phyloP scores from a whole-genome alignment of 2,329 filamentous ascomycete species.

The Gaeumannomyces tritici region DNA sequence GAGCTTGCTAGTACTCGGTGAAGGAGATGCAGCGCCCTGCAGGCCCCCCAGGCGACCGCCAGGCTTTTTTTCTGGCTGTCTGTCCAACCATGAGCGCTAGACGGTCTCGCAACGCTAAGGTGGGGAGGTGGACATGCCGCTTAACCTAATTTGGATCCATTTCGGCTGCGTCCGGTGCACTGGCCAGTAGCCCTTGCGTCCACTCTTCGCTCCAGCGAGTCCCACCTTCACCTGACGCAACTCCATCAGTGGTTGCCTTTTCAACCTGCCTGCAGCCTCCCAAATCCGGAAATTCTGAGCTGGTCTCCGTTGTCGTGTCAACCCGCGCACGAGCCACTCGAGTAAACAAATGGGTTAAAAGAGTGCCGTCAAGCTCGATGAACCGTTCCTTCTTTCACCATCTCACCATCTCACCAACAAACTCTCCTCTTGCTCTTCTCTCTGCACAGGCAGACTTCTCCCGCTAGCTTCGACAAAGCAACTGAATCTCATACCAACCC shows the following conservation, averaged over 20 bases:
- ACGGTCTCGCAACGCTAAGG: too few relatives aligned
- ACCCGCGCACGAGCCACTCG: neutral
- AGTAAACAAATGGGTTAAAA: slow-evolving; percentile 13
- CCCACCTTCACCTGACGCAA: neutral
- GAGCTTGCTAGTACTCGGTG: neutral
- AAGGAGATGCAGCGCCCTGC: neutral
- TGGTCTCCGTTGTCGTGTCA: neutral
- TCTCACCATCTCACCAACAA: slow-evolving; percentile 9
- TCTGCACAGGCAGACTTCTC: neutral
- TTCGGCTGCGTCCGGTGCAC: neutral
- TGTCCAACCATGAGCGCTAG: too few relatives aligned
- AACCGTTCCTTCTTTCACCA: slow-evolving; percentile 10
- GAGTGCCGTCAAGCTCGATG: neutral
- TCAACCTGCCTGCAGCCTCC: neutral
- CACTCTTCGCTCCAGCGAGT: neutral
- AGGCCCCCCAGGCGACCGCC: neutral
- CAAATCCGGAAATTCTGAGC: neutral
- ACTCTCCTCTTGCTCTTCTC: neutral
- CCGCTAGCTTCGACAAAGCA: slow-evolving; percentile 18
- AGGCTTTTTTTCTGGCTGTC: too few relatives aligned
- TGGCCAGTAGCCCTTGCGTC: neutral
- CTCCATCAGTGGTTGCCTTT: neutral
- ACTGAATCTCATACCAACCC: slow-evolving; percentile 30
- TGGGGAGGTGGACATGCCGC: too few relatives aligned
- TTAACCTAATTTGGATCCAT: neutral